A percentile compares a stretch with the other conserved stretches of the same genome.
Conservation (phyloP, 768 basidiomycete genomes). For the Cyclocybe aegerita region DNA sequence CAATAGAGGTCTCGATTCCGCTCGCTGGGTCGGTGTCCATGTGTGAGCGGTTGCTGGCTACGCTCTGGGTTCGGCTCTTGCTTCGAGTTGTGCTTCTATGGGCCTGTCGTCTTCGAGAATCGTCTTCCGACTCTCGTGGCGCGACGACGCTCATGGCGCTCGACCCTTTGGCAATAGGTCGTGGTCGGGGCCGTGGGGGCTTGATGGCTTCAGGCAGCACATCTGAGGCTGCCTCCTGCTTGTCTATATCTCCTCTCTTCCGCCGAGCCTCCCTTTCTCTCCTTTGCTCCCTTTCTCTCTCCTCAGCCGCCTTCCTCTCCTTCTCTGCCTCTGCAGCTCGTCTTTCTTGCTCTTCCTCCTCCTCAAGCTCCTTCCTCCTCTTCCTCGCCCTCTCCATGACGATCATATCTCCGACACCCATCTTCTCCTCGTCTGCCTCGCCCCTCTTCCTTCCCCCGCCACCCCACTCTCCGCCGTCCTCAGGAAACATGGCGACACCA, state of each 20-base stretch:
- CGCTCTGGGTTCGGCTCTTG: constrained; percentile 14
- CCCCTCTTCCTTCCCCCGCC: constrained; percentile 21
- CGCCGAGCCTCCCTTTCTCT: constrained; percentile 2
- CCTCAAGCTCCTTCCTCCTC: constrained; percentile 49
- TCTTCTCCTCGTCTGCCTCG: constrained; percentile 22
- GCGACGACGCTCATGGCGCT: constrained; percentile 15
- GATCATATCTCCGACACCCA: constrained; percentile 50
- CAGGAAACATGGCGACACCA: constrained; percentile 85
- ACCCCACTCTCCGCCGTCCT: constrained; percentile 43
- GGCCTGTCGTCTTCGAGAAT: background rate
- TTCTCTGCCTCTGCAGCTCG: constrained; percentile 12
- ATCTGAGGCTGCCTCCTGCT: constrained; percentile 7
- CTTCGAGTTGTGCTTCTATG: background rate
- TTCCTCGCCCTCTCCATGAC: constrained; percentile 54
- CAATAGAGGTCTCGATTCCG: constrained; percentile 10
- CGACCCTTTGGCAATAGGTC: constrained; percentile 20
- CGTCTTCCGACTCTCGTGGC: constrained; percentile 5
- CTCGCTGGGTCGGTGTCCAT: constrained; percentile 4
- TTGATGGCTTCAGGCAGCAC: background rate
- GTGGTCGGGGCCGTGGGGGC: constrained; percentile 11
- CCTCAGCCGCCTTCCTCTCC: constrained; percentile 7
- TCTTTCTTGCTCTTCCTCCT: constrained; percentile 30
- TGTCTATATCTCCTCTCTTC: constrained; percentile 7
- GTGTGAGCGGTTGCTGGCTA: background rate
- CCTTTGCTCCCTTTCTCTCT: constrained; percentile 5